These are phyloP conservation scores for Fragaria iinumae DNA, from an alignment of 306 rosid genomes.

Conservation along the genomic window DNA sequence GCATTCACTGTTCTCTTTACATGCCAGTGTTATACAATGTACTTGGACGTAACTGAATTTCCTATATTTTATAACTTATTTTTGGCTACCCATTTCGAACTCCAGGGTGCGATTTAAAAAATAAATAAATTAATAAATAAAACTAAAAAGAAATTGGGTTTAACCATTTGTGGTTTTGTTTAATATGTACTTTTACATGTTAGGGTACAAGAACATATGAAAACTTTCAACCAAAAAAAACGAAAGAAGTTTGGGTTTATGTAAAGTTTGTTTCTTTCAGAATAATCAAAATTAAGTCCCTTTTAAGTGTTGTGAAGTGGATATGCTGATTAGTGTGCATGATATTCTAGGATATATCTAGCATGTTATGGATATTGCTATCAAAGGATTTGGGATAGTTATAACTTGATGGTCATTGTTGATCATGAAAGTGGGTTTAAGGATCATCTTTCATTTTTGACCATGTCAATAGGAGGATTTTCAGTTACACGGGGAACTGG, in stretches of 20 bases:
- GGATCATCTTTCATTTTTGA: background rate
- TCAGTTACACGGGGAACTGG: conserved; percentile 68
- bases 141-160: background rate
- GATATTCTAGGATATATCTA: background rate
- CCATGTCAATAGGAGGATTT: conserved; percentile 52
- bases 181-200: background rate
- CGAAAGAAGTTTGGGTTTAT: background rate
- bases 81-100: no score
- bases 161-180: background rate
- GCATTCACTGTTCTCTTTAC: background rate
- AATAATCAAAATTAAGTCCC: background rate
- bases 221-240: background rate
- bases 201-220: background rate
- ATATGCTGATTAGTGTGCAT: no score
- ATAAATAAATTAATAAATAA: no score
- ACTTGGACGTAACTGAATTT: background rate
- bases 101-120: no score
- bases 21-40: background rate
- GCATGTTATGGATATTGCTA: background rate
- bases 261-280: background rate
- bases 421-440: background rate
- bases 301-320: background rate
- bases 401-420: background rate
- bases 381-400: background rate
- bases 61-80: background rate